Evolutionary conservation across 345 rosid genomes (phyloP).

Genomic region (Zanthoxylum bungeanum): DNA sequence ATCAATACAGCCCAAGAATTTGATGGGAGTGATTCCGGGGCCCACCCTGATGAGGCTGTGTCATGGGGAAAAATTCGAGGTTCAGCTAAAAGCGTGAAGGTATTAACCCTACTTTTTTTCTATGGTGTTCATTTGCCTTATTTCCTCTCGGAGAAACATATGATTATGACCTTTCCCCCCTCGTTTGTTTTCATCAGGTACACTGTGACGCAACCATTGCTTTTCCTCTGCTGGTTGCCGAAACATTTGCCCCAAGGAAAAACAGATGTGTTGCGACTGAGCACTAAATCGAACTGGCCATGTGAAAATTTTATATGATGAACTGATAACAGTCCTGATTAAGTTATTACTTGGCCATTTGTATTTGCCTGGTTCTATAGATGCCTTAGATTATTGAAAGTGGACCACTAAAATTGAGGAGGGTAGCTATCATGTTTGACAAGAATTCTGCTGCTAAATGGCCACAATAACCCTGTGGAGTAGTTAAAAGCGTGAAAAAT

Average conservation of each 20-base stretch:
- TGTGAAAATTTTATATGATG: not conserved
- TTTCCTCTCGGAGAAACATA: not conserved
- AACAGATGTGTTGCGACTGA: constrained; percentile 15
- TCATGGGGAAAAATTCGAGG: constrained; percentile 93
- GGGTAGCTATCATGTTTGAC: not conserved
- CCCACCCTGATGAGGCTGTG: constrained; percentile 91
- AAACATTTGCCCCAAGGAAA: constrained; percentile 75
- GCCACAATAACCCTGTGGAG: not conserved
- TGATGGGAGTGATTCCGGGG: constrained; percentile 98
- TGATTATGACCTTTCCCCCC: not conserved
- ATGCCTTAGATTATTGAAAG: not conserved
- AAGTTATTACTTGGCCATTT: not conserved
- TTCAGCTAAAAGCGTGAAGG: constrained; percentile 88
- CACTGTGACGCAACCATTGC: constrained; percentile 97
- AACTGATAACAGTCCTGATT: not conserved
- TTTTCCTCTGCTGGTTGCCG: constrained; percentile 85
- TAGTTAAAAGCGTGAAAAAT: too few relatives aligned
- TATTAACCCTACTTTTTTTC: constrained; percentile 7
- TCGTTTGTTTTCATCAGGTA: constrained; percentile 44
- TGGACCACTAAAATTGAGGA: not conserved
- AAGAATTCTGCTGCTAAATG: not conserved
- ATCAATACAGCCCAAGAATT: constrained; percentile 92
- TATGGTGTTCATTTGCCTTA: not conserved
- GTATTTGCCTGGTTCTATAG: not conserved
- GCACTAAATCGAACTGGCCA: constrained; percentile 1